Percentiles rank a stretch among this genome's conserved stretches.
These are phyloP conservation scores for Tolypocladium endophyticum DNA, from an alignment of 2,329 filamentous ascomycete species.

Conservation along the genomic window DNA sequence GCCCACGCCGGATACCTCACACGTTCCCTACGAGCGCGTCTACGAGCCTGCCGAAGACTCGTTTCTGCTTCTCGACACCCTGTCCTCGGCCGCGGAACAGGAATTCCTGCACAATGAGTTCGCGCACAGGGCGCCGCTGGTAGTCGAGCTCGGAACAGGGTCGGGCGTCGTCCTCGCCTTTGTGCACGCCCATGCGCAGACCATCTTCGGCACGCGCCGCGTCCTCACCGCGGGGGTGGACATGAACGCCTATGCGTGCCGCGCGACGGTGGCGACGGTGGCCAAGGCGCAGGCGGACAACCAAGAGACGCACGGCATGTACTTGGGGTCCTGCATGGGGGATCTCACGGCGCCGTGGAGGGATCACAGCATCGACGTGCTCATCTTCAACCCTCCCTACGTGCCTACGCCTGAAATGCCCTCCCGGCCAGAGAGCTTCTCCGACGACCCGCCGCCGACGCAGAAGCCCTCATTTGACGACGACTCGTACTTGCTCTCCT, in stretches of 20 bases:
- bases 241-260: slow-evolving; percentile 75
- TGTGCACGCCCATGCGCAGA: slow-evolving; percentile 59
- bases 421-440: slow-evolving; percentile 25
- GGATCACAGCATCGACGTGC: slow-evolving; percentile 55
- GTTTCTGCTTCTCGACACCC: slow-evolving; percentile 83
- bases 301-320: slow-evolving; percentile 31
- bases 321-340: slow-evolving; percentile 56
- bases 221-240: slow-evolving; percentile 71
- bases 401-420: slow-evolving; percentile 78
- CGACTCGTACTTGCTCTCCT: slow-evolving; percentile 71
- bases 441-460: slow-evolving; percentile 13
- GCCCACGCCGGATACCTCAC: slow-evolving; percentile 84
- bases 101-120: slow-evolving; percentile 60
- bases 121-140: slow-evolving; percentile 37
- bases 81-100: slow-evolving; percentile 61
- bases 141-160: slow-evolving; percentile 81
- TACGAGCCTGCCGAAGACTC: slow-evolving; percentile 97
- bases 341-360: slow-evolving; percentile 59
- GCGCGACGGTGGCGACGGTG: slow-evolving; percentile 63
- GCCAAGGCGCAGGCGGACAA: slow-evolving; percentile 27
- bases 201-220: slow-evolving; percentile 61
- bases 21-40: slow-evolving; percentile 78
- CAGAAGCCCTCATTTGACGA: slow-evolving; percentile 51
- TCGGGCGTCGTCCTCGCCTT: slow-evolving; percentile 94
- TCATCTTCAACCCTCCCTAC: slow-evolving; percentile 96